Base-by-base conservation (phyloP, 176 grass and related monocot genomes). In the Carex scoparia region DNA sequence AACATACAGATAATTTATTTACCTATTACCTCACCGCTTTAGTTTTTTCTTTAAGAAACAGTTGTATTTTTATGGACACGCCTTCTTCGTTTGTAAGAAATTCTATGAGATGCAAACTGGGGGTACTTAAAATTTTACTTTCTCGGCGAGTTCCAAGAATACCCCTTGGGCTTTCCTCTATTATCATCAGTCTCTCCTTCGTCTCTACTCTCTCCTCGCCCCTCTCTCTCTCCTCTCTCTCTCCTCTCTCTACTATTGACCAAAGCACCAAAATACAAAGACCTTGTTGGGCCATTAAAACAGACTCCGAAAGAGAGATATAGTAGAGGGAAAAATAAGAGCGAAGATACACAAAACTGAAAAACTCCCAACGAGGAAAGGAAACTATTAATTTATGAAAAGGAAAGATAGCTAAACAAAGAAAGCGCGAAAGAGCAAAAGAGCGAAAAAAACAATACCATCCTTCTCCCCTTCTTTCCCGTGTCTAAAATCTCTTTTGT, bases 381-480 rank as follows among this genome's bases (percentile, higher is more conserved):
- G 81, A 83, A 83, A 69, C 63, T 66, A 54, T 69, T 83, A 83
- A 69, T 69, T 83, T 83, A 67, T 83, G 71, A 85, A 80, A 84
- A 75, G 72, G 42, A 70, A 80, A 87, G 84, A 84, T 33, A 61
- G 51, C 42, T 55, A 68, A 83, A 46, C 40, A 27, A 33, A 91
- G 61, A 61, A 6, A 85, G 86, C 33, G 55, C 31, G 28, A 79
- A 79, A 13, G 54, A n/a, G 42, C 51, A 60, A 58, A 66, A 23
- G 23, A 23, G 23, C 23, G 23, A 23, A 23, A 23, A 69, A 37
- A 37, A 67, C 15, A 15, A 81, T 65, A 31, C 40, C 55, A 44
- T 27, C 48, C 65, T 83, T 84, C 64, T 88, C 58, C 28, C 49
- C 63, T 70, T 80, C 78, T 46, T 72, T 64, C 37, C 75, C 7